These are phyloP conservation scores for Skeletonema menzelii DNA, from an alignment of 108 stramenopile species.

Conservation along the genomic window DNA sequence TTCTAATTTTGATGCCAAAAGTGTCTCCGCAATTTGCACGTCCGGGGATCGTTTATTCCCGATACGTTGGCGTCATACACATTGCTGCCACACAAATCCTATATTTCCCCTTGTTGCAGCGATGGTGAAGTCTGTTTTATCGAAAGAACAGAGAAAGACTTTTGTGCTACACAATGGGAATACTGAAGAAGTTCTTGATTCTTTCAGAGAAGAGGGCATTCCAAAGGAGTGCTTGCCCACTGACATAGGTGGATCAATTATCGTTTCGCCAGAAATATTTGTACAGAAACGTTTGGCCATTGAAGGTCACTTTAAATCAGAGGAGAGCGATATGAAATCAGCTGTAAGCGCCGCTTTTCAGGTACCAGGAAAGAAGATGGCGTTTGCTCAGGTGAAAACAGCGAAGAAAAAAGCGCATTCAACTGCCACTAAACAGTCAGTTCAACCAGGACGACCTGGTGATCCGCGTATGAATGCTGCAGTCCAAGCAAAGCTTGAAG, in stretches of 20 bases:
- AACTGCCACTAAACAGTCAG: neutral
- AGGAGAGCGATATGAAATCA: neutral
- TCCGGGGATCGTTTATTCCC: slow-evolving; percentile 7
- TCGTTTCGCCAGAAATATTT: neutral
- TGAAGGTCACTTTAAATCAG: slow-evolving; percentile 1
- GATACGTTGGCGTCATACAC: neutral
- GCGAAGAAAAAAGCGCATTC: neutral
- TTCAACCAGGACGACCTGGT: slow-evolving; percentile 8
- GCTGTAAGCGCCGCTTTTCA: neutral
- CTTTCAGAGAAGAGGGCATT: neutral
- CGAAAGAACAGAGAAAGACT: neutral
- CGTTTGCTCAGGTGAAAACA: neutral
- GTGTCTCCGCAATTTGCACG: neutral
- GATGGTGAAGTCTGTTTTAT: slow-evolving; percentile 1
- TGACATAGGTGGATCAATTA: neutral
- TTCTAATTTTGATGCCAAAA: slow-evolving; percentile 5
- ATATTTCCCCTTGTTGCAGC: slow-evolving; percentile 4
- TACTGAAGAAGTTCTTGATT: neutral
- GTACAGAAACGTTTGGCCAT: neutral
- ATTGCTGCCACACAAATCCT: slow-evolving; percentile 3
- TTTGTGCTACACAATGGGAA: slow-evolving; percentile 10
- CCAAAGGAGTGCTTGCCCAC: slow-evolving; percentile 9
- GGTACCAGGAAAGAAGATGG: neutral
- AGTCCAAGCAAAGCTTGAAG: slow-evolving; percentile 13
- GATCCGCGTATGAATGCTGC: slow-evolving; percentile 33